Evolutionary conservation across 305 asterid genomes (phyloP).

Genomic region (Fraxinus xanthoxyloides): DNA sequence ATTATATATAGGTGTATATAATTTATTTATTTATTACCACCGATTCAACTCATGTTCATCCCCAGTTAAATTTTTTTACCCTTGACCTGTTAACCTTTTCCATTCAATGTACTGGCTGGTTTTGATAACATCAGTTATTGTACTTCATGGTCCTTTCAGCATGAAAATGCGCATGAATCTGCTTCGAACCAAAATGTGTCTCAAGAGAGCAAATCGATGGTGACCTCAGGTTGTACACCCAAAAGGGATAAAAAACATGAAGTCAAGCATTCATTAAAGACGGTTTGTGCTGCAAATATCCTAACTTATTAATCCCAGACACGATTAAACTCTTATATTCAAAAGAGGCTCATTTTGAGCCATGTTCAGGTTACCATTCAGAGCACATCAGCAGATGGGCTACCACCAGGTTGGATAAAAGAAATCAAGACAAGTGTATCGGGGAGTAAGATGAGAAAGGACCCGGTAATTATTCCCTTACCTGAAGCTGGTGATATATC

Average conservation of each 20-base stretch:
- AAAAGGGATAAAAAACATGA: background rate
- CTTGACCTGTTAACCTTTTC: background rate
- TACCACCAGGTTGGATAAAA: conserved; percentile 44
- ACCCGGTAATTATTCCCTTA: conserved; percentile 31
- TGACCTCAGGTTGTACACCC: conserved; percentile 2
- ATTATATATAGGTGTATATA: background rate
- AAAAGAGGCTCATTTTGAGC: conserved; percentile 2
- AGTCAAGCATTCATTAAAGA: conserved; percentile 1
- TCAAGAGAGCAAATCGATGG: background rate
- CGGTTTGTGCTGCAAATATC: conserved; percentile 8
- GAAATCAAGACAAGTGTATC: conserved; percentile 29
- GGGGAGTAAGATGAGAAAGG: conserved; percentile 18
- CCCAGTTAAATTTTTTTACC: background rate
- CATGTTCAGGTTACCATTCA: conserved; percentile 30
- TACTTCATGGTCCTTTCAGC: background rate
- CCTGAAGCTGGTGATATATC: background rate
- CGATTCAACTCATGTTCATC: background rate
- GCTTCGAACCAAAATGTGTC: background rate
- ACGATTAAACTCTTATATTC: conserved; percentile 3
- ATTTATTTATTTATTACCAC: background rate
- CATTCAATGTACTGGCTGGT: background rate
- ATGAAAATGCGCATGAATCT: background rate
- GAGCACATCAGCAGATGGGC: conserved; percentile 22
- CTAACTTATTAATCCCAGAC: background rate
- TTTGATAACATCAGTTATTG: background rate